Conservation (phyloP, 768 basidiomycete genomes). For the Symmetrospora coprosmae region DNA sequence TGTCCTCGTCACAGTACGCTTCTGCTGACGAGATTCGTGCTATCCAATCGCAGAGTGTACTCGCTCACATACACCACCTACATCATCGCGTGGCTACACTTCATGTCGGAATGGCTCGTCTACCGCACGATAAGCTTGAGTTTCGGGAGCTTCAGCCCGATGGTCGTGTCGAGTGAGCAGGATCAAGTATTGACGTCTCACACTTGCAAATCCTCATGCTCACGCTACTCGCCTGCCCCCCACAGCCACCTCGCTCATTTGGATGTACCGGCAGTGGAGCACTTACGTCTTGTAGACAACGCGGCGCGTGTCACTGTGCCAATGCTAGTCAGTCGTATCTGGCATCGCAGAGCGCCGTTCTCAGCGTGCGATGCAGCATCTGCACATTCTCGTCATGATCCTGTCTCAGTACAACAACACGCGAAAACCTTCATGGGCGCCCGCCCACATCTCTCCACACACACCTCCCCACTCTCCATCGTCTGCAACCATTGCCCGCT, state of each 20-base stretch:
- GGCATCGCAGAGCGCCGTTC: no score
- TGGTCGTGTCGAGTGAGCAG: conserved; percentile 78
- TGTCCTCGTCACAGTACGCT: neutral
- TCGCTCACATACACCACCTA: conserved; percentile 77
- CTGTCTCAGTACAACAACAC: no score
- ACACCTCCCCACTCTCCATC: no score
- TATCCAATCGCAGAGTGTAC: conserved; percentile 51
- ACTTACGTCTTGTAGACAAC: neutral
- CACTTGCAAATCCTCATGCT: conserved; percentile 38
- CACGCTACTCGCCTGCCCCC: neutral
- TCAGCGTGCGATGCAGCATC: no score
- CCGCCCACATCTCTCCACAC: no score
- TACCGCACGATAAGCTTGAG: conserved; percentile 59
- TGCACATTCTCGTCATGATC: no score
- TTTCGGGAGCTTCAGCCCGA: conserved; percentile 52
- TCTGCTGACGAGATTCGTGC: neutral
- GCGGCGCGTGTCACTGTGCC: no score
- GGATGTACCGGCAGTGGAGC: conserved; percentile 3
- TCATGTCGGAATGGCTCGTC: conserved; percentile 67
- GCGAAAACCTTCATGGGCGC: no score
- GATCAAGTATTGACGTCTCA: no score
- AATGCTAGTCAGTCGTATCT: no score
- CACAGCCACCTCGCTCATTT: conserved; percentile 12
- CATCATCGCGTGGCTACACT: conserved; percentile 79
- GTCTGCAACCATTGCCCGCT: no score